Percentiles rank a stretch among this genome's conserved stretches.
Evolutionary conservation across 176 grass and related monocot genomes (phyloP).

Genomic region (Zizania latifolia): DNA sequence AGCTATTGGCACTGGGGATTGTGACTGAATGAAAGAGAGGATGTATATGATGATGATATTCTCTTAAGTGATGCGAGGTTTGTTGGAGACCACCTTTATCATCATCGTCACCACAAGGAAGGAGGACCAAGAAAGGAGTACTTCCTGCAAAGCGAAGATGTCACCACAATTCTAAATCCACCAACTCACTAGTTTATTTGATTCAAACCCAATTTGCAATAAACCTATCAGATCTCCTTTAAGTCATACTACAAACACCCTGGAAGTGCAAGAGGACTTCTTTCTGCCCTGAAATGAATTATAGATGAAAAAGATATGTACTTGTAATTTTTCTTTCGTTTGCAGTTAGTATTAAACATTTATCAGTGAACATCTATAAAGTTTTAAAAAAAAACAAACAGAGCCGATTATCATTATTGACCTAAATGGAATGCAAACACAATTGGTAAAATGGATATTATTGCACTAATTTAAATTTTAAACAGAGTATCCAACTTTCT

Average conservation of each 20-base stretch:
- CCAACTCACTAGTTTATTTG: background rate
- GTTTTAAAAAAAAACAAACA: background rate
- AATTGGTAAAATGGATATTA: background rate
- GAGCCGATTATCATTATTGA: background rate
- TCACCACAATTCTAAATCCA: background rate
- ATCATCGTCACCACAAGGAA: background rate
- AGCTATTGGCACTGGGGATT: no score
- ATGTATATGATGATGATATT: background rate
- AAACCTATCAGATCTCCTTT: background rate
- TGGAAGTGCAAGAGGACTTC: background rate
- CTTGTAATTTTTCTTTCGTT: background rate
- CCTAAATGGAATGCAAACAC: background rate
- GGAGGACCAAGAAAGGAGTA: background rate
- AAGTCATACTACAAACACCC: background rate
- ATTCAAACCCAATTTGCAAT: background rate
- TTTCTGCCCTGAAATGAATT: background rate
- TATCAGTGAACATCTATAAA: background rate
- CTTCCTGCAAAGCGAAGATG: background rate
- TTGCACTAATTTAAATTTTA: background rate
- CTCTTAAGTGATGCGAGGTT: background rate
- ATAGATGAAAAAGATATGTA: background rate
- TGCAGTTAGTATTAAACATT: background rate
- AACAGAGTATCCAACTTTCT: background rate
- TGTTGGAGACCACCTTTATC: background rate
- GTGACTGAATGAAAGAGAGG: background rate